phyloP scores from a whole-genome alignment of 495 filamentous ascomycete species.

The Lasiosphaeris hirsuta region DNA sequence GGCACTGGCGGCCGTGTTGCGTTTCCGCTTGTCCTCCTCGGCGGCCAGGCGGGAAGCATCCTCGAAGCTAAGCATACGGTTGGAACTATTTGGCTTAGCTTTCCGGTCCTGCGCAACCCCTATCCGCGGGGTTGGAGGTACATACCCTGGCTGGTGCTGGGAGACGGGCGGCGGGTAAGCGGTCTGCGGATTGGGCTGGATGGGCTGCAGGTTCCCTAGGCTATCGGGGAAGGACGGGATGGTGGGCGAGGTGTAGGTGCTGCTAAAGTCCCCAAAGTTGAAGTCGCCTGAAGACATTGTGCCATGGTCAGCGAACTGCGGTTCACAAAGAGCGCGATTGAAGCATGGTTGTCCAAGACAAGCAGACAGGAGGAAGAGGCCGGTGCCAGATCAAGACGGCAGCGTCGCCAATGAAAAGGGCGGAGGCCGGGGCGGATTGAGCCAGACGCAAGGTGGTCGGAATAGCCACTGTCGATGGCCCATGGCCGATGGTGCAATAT shows the following conservation, averaged over 20 bases:
- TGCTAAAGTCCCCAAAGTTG: conserved; percentile 44
- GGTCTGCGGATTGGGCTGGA: conserved; percentile 41
- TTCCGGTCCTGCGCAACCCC: conserved; percentile 53
- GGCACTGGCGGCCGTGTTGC: conserved; percentile 92
- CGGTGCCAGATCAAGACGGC: conserved; percentile 12
- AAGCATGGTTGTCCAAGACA: not conserved
- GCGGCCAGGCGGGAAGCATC: conserved; percentile 73
- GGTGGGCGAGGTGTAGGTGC: conserved; percentile 45
- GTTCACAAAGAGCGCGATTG: conserved; percentile 12
- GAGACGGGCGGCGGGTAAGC: conserved; percentile 36
- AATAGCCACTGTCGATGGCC: conserved; percentile 27
- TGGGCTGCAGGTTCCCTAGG: conserved; percentile 44
- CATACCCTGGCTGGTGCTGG: conserved; percentile 43
- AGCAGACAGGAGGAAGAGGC: conserved; percentile 11
- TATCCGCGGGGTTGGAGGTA: conserved; percentile 34
- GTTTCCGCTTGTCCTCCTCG: conserved; percentile 94
- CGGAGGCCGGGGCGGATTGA: conserved; percentile 29
- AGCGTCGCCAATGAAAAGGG: conserved; percentile 27
- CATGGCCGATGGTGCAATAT: conserved; percentile 38
- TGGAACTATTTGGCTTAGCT: conserved; percentile 37
- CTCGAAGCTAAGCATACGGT: conserved; percentile 52
- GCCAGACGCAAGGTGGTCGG: conserved; percentile 14
- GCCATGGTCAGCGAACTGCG: conserved; percentile 35
- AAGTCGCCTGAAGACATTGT: conserved; percentile 52
- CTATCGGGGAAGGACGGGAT: conserved; percentile 42